Base-by-base conservation (phyloP, 257 asterid genomes). In the Agastache rugosa region DNA sequence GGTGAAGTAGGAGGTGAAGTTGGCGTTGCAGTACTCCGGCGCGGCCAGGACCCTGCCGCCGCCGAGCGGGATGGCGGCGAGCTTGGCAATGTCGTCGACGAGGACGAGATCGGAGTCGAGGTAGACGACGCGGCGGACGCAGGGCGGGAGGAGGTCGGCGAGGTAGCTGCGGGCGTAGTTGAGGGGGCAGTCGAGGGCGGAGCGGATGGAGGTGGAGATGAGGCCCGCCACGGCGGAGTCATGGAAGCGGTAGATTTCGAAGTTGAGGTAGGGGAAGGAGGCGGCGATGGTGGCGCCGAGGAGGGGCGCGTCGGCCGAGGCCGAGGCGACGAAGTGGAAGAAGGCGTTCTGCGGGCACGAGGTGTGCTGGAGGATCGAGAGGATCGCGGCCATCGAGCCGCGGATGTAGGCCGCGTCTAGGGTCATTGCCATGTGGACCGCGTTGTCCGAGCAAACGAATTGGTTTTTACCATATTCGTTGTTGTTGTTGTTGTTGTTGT, bases 11-110 rank as follows among this genome's bases (percentile, higher is more conserved):
- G 90, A 50, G 15, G 96, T 91, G 91, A 93, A 93, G 55, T 93
- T 91, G 23, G 98, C 98, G 74, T 84, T 85, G 84, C 98, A 93
- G 73, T 93, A 93, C 70, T 93, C 97, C 9, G 98, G 97, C 4
- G 98, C 98, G 4, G 97, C 98, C 6, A 94, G 88, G 62, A 92
- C 91, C 17, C n/a, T 44, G 16, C 71, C 81, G 6, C 67, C 85
- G 3, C 79, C 86, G 9, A 92, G 83, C 0, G 88, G 91, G 23
- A 84, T 93, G 6, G 77, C 83, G 0, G 90, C 84, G 47, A 93
- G 86, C 35, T 84, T 88, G 3, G 92, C 89, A 44, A 93, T 85
- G 89, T 93, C 98, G 68, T 91, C 98, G 5, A 91, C 97, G 5
- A 93, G 84, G 50, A 93, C 86, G 1, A 93, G 63, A 74, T 93